Base-by-base conservation (phyloP, 2,329 filamentous ascomycete species). In the Colletotrichum destructivum region DNA sequence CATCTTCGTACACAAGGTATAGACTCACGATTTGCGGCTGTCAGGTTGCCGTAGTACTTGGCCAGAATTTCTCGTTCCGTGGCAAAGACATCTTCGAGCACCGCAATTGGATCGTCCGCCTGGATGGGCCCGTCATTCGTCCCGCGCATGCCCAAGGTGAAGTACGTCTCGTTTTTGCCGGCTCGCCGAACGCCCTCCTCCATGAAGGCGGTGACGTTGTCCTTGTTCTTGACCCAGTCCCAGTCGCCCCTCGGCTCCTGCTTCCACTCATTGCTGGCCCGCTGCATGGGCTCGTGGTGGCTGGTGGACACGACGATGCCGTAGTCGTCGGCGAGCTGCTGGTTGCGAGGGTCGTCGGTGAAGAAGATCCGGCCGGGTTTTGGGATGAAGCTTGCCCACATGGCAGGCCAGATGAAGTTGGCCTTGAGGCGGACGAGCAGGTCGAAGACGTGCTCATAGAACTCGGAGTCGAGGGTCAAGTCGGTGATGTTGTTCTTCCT, bases 371-470 rank as follows among this genome's bases (percentile, higher is more conserved):
- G 86, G 15, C 85, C 87, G 91, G 91, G 93, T n/a, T 59, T 60
- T 1, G 69, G 69, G 78, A 88, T 84, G 1, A 65, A 72, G 40
- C 61, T 69, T 1, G 44, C 69, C 69, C 69, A 72, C 69, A 72
- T 72, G 8, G 90, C 88, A 1, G 91, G 92, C 91, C 92, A 93
- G 64, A 93, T 82, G 76, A 92, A 93, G 79, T 93, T 93, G 18
- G 91, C 92, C 62, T 88, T 86, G 51, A 91, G 83, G 16, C 92
- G 86, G 15, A 93, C 86, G 5, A 93, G 81, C 2, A 93, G 82
- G 80, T 93, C 92, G 73, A 93, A 93, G 21, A 94, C 88, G 51
- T 87, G 86, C 4, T 85, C 81, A 79, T 93, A 92, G 78, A 93
- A 92, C 4, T 87, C 86, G 15, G 87, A 83, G 63, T 88, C 65